Conservation (phyloP, 148 eudicot genomes). For the Linanthus parryae region DNA sequence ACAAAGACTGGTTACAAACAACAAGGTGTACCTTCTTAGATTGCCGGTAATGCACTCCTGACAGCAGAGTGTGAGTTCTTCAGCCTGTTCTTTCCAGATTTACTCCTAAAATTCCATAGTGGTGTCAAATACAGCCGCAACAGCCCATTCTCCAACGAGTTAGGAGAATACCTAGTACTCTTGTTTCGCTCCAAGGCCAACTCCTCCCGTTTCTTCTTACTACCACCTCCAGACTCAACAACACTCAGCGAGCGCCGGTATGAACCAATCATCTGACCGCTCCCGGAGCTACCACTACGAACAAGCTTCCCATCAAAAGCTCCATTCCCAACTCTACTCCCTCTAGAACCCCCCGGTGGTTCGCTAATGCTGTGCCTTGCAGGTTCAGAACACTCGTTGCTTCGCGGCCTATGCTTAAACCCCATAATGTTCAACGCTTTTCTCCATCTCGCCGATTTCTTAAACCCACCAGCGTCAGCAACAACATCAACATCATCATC, state of each 20-base stretch:
- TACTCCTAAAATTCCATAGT: constrained; percentile 54
- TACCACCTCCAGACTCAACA: constrained; percentile 20
- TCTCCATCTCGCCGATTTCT: constrained; percentile 55
- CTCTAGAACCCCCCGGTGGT: constrained; percentile 20
- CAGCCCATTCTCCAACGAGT: constrained; percentile 40
- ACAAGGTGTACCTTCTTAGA: too few species aligned
- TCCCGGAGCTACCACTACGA: constrained; percentile 29
- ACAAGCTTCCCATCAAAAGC: constrained; percentile 21
- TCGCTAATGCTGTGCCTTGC: constrained; percentile 15
- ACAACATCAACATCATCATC: constrained; percentile 34
- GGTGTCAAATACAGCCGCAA: constrained; percentile 76
- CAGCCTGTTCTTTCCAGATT: constrained; percentile 44
- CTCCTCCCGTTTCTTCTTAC: constrained; percentile 26
- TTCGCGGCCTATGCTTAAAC: constrained; percentile 23
- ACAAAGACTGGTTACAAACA: too few species aligned
- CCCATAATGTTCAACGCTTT: constrained; percentile 61
- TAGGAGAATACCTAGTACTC: constrained; percentile 43
- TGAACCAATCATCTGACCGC: constrained; percentile 18
- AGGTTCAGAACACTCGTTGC: constrained; percentile 18
- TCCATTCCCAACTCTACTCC: constrained; percentile 9
- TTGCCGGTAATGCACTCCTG: constrained; percentile 36
- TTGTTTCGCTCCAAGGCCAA: constrained; percentile 33
- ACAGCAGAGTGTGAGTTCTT: constrained; percentile 38
- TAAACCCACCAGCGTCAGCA: constrained; percentile 24
- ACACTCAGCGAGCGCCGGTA: constrained; percentile 24